Percentiles rank a stretch among this genome's conserved stretches.
These are phyloP conservation scores for Candida sanyaensis DNA, from an alignment of 1,139 yeast species.

Conservation along the genomic window DNA sequence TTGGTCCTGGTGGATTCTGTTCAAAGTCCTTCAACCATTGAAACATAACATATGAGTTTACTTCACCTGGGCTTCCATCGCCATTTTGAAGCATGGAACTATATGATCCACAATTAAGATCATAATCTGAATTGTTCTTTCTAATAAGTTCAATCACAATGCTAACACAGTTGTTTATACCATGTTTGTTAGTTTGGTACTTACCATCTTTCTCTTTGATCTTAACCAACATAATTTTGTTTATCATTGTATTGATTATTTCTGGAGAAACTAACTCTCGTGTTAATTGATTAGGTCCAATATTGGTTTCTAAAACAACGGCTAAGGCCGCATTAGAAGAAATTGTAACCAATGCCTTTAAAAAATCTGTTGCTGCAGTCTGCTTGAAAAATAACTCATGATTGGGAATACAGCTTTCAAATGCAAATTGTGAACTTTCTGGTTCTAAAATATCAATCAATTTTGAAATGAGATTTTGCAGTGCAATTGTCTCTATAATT, in stretches of 20 bases:
- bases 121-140: slow-evolving; percentile 51
- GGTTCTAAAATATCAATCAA: slow-evolving; percentile 53
- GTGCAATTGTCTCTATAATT: slow-evolving; percentile 52
- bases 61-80: slow-evolving; percentile 39
- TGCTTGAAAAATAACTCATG: slow-evolving; percentile 61
- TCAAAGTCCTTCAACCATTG: slow-evolving; percentile 52
- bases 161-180: slow-evolving; percentile 49
- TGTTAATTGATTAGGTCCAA: slow-evolving; percentile 49
- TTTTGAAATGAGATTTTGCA: slow-evolving; percentile 54
- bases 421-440: slow-evolving; percentile 34
- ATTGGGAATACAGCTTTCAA: slow-evolving; percentile 27
- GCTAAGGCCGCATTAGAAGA: slow-evolving; percentile 68
- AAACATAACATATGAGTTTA: slow-evolving; percentile 45
- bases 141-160: slow-evolving; percentile 49
- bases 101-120: slow-evolving; percentile 46
- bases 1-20: slow-evolving; percentile 48
- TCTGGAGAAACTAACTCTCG: slow-evolving; percentile 45
- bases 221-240: slow-evolving; percentile 39
- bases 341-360: slow-evolving; percentile 90
- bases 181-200: slow-evolving; percentile 41
- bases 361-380: slow-evolving; percentile 94
- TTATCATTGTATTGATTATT: slow-evolving; percentile 36
- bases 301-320: slow-evolving; percentile 48
- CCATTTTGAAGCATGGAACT: slow-evolving; percentile 31
- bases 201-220: slow-evolving; percentile 17